These are phyloP conservation scores for Coemansia sp. DNA, from an alignment of 192 early-diverging fungal species.

Conservation along the genomic window DNA sequence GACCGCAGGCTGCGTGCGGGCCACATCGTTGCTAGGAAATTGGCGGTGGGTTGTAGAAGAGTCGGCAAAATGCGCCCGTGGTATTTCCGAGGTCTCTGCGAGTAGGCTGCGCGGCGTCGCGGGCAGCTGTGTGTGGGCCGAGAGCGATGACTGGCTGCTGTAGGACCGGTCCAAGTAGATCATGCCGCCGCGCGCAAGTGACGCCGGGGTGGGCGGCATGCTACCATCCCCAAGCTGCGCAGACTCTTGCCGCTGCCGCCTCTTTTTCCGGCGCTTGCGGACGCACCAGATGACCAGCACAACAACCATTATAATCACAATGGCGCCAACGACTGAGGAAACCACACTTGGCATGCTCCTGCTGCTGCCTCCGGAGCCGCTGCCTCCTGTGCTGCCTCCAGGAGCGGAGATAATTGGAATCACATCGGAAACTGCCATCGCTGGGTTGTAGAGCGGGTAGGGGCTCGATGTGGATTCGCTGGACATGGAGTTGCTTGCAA, in stretches of 20 bases:
- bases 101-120: neutral
- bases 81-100: neutral
- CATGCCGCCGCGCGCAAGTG: neutral
- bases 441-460: too few relatives aligned
- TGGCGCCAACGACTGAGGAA: neutral
- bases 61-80: neutral
- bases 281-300: neutral
- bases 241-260: neutral
- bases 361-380: neutral
- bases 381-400: too few relatives aligned
- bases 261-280: neutral
- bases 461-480: too few relatives aligned
- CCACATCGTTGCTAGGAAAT: neutral
- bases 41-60: neutral
- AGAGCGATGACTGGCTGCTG: conserved; percentile 2
- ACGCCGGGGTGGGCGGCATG: neutral
- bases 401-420: too few relatives aligned
- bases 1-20: neutral
- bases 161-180: neutral
- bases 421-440: too few relatives aligned
- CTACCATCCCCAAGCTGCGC: neutral
- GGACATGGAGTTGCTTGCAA: too few relatives aligned
- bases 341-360: neutral
- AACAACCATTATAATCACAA: neutral
- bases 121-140: neutral